Conservation (phyloP, 495 filamentous ascomycete species). For the Penicillium roqueforti region DNA sequence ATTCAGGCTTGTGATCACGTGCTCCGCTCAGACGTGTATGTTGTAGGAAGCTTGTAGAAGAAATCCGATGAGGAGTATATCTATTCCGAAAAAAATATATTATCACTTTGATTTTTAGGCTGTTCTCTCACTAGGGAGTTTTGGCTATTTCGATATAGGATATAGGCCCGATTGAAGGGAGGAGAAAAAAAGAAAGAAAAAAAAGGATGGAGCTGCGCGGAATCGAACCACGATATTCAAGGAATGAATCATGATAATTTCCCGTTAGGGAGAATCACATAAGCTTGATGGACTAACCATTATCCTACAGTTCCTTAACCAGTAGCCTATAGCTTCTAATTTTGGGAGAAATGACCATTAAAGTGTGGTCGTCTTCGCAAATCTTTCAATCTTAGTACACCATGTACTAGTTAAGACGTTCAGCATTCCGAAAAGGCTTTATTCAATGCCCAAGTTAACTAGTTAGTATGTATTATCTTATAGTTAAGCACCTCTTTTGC, state of each 20-base stretch:
- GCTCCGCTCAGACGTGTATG: background rate
- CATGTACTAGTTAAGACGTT: background rate
- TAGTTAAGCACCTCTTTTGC: background rate
- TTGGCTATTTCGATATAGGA: background rate
- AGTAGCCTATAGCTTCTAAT: background rate
- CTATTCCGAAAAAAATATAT: background rate
- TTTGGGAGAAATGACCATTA: background rate
- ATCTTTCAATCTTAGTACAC: background rate
- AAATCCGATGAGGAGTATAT: background rate
- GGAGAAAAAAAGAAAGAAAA: background rate
- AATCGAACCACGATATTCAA: slow-evolving; percentile 8
- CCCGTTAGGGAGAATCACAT: background rate
- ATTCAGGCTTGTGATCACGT: background rate
- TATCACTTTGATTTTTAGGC: background rate
- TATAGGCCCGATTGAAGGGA: too few relatives aligned
- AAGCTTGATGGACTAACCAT: slow-evolving; percentile 7
- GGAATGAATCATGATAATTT: slow-evolving; percentile 4
- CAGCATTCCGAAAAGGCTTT: background rate
- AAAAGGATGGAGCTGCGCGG: slow-evolving; percentile 1
- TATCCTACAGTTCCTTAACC: slow-evolving; percentile 2
- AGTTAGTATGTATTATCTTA: background rate
- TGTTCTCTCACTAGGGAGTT: background rate
- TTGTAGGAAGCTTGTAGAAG: too few relatives aligned
- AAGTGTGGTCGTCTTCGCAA: background rate
- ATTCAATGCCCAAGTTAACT: background rate